Evolutionary conservation across 208 protist species (phyloP), one percentile per base, ranked within the genome.

Genomic region (Leishmania turanica): DNA sequence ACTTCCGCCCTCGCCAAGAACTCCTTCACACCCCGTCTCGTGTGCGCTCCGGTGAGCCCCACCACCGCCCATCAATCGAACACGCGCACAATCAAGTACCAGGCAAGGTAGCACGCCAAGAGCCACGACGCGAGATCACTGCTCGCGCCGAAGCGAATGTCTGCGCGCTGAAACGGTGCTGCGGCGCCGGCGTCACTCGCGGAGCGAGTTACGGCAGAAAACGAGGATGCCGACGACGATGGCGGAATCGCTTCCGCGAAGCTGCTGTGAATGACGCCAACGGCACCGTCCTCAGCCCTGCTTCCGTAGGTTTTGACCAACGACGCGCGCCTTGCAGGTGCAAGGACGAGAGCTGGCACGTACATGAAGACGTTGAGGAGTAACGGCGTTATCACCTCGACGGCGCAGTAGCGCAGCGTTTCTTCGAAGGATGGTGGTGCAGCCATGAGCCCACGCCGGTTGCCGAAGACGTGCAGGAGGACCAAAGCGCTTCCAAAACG

Each of bases 401-500:
- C 68, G 6, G 37, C 15, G 21, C 76, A 80, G 27, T 77, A 54
- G 19, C 37, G 81, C 11, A 56, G 54, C n/a, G 47, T 77, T 58
- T 65, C 58, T 19, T 77, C 70, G 49, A 84, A 64, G 5, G 76
- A 77, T 37, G 56, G 75, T 19, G 90, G 84, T 21, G 85, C 68
- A 3, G 68, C 31, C 4, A 90, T 84, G 42, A 89, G 42, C 19
- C 64, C 76, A 2, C 75, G 58, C 3, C 70, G 70, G 27, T 84
- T 82, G 11, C 86, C 80, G n/a, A 77, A 85, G 5, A 84, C 21
- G 37, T 54, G 78, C 7, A 91, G 74, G 27, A 83, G 72, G 5
- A 79, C 68, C 34, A 90, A 58, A 58, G 89, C 65, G 49, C 82
- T 72, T 3, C 83, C 83, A 70, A 87, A 89, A 1, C 81, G 85